Conservation (phyloP, 768 basidiomycete species). For the Russula olivacea region DNA sequence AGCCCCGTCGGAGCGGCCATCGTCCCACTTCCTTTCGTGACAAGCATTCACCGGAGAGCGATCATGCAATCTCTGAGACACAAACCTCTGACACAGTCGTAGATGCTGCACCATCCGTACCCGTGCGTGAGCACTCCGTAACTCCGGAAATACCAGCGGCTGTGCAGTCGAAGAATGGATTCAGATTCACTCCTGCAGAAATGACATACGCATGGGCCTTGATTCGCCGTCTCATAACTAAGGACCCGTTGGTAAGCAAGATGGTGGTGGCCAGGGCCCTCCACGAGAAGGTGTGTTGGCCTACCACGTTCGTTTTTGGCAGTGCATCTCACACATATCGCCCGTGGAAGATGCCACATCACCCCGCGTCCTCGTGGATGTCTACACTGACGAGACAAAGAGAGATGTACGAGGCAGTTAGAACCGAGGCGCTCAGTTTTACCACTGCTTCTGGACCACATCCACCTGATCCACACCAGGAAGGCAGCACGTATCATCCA, state of each 20-base stretch:
- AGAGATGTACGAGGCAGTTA: constrained; percentile 41
- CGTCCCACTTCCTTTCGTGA: not conserved
- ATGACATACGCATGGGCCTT: constrained; percentile 20
- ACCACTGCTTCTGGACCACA: not conserved
- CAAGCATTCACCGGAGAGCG: constrained; percentile 8
- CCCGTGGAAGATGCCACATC: constrained; percentile 51
- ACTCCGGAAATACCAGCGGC: constrained; percentile 15
- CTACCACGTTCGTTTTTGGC: not conserved
- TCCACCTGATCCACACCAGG: not conserved
- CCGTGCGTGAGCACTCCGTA: not conserved
- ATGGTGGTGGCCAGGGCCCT: not conserved
- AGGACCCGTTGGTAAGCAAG: constrained; percentile 1
- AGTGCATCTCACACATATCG: not conserved
- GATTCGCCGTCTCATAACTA: constrained; percentile 14
- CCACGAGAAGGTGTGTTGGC: constrained; percentile 11
- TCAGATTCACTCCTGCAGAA: constrained; percentile 20
- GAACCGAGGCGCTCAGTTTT: constrained; percentile 27
- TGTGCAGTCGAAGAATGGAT: constrained; percentile 13
- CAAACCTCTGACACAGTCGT: constrained; percentile 14
- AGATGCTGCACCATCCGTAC: not conserved
- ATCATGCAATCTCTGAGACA: constrained; percentile 9
- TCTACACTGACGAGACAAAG: constrained; percentile 34
- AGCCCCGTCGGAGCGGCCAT: not conserved
- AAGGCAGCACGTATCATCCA: not conserved
- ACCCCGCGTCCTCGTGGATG: constrained; percentile 47